A percentile compares a stretch with the other conserved stretches of the same genome.
These are phyloP conservation scores for Starmerella vaccinii DNA, from an alignment of 805 yeast genomes.

Conservation along the genomic window DNA sequence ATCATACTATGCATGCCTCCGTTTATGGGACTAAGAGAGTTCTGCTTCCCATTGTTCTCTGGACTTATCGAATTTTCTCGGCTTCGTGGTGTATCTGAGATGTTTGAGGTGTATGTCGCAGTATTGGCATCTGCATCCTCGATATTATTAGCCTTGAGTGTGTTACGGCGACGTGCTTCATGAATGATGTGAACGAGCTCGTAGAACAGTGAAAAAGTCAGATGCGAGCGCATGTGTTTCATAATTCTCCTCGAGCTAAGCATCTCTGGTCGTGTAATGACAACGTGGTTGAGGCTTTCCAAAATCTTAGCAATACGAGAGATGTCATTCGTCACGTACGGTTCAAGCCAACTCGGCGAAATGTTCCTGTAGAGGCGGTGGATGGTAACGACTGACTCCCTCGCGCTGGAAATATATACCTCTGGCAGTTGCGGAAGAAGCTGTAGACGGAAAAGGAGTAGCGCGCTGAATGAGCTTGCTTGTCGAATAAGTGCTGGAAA, in stretches of 20 bases:
- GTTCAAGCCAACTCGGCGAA: slow-evolving; percentile 77
- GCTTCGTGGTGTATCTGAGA: neutral
- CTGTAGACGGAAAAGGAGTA: slow-evolving; percentile 70
- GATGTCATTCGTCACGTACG: slow-evolving; percentile 66
- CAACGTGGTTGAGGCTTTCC: slow-evolving; percentile 77
- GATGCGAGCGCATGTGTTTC: slow-evolving; percentile 79
- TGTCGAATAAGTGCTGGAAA: slow-evolving; percentile 80
- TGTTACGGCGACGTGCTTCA: slow-evolving; percentile 69
- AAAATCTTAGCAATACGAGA: slow-evolving; percentile 83
- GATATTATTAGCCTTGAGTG: slow-evolving; percentile 14
- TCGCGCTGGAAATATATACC: slow-evolving; percentile 69
- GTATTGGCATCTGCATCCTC: neutral
- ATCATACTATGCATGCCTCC: slow-evolving; percentile 12
- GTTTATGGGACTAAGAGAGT: neutral
- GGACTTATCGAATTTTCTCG: neutral
- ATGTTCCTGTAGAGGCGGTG: slow-evolving; percentile 81
- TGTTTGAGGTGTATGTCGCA: neutral
- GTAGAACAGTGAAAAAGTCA: slow-evolving; percentile 82
- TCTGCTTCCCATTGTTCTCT: neutral
- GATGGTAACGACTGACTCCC: slow-evolving; percentile 88
- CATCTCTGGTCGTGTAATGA: slow-evolving; percentile 77
- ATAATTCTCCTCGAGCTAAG: slow-evolving; percentile 69
- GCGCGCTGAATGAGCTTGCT: slow-evolving; percentile 65
- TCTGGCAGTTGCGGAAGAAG: slow-evolving; percentile 62
- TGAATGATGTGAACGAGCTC: slow-evolving; percentile 91